phyloP scores from a whole-genome alignment of 768 basidiomycete genomes.

The Calocera viscosa region DNA sequence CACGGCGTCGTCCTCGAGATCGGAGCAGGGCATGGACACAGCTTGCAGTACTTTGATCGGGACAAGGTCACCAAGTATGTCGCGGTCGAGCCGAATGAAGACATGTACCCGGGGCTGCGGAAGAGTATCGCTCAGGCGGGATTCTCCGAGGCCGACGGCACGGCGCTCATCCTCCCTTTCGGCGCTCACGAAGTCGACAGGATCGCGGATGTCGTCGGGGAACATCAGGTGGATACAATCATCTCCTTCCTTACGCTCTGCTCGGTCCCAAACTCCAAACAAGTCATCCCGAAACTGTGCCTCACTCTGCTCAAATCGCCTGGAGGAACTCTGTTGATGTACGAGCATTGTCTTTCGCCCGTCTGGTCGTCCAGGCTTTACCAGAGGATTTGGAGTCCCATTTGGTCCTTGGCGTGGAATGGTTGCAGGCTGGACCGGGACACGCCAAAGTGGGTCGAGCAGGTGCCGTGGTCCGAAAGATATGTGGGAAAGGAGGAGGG shows the following conservation, averaged over 20 bases:
- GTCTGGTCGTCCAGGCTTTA: constrained; percentile 48
- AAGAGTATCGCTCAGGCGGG: constrained; percentile 38
- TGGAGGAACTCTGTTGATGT: constrained; percentile 52
- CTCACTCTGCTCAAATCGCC: constrained; percentile 42
- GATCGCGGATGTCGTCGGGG: constrained; percentile 33
- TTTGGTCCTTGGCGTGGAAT: constrained; percentile 46
- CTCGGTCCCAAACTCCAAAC: constrained; percentile 45
- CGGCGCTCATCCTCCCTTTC: constrained; percentile 46
- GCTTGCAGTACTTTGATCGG: constrained; percentile 46
- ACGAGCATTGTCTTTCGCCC: constrained; percentile 56
- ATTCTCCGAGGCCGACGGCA: constrained; percentile 40
- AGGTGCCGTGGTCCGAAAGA: constrained; percentile 38
- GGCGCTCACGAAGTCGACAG: constrained; percentile 45
- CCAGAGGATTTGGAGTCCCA: constrained; percentile 60
- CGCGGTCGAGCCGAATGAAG: constrained; percentile 56
- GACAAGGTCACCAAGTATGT: constrained; percentile 48
- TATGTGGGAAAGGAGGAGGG: constrained; percentile 37
- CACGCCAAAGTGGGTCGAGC: constrained; percentile 16
- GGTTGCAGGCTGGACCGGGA: constrained; percentile 47
- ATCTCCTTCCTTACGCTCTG: constrained; percentile 56
- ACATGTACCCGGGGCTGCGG: constrained; percentile 50
- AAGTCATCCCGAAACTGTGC: constrained; percentile 37
- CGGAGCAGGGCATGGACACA: constrained; percentile 59
- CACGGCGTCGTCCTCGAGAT: constrained; percentile 52
- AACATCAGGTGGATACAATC: constrained; percentile 42